phyloP scores from a whole-genome alignment of 805 yeast species.

The Nakazawaea siamensis region DNA sequence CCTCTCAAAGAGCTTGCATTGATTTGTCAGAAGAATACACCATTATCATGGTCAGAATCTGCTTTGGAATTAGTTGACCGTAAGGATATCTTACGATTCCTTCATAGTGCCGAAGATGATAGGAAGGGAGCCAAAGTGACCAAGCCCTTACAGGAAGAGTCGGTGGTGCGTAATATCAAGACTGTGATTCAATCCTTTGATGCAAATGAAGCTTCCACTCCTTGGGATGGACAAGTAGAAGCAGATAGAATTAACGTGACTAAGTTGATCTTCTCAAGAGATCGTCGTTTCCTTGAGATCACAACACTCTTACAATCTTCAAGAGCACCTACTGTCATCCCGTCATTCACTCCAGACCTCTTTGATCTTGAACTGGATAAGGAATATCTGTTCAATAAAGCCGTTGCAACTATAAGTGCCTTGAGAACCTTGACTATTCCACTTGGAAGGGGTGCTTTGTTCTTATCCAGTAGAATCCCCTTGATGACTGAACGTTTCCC shows the following conservation, averaged over 20 bases:
- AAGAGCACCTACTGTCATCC: constrained; percentile 44
- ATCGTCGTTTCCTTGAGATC: constrained; percentile 73
- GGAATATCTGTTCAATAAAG: constrained; percentile 41
- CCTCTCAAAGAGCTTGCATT: constrained; percentile 59
- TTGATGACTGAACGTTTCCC: constrained; percentile 79
- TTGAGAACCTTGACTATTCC: constrained; percentile 70
- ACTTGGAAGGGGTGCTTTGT: constrained; percentile 69
- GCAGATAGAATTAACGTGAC: constrained; percentile 63
- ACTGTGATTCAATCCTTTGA: constrained; percentile 26
- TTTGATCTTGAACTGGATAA: constrained; percentile 1
- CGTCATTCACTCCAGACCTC: constrained; percentile 24
- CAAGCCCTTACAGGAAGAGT: neutral
- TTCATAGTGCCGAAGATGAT: neutral
- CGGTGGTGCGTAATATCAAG: constrained; percentile 3
- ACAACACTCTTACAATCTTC: constrained; percentile 66
- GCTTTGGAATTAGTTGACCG: constrained; percentile 58
- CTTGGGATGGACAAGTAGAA: constrained; percentile 69
- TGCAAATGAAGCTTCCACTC: constrained; percentile 38
- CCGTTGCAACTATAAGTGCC: constrained; percentile 52
- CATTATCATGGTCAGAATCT: constrained; percentile 35
- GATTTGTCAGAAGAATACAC: constrained; percentile 43
- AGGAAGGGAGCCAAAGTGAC: neutral
- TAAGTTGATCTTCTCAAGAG: constrained; percentile 64
- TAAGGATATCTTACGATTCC: constrained; percentile 41
- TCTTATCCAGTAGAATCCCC: constrained; percentile 63